A percentile compares a stretch with the other conserved stretches of the same genome.
These are phyloP conservation scores for Arbutus unedo DNA, from an alignment of 148 eudicot species.

Conservation along the genomic window DNA sequence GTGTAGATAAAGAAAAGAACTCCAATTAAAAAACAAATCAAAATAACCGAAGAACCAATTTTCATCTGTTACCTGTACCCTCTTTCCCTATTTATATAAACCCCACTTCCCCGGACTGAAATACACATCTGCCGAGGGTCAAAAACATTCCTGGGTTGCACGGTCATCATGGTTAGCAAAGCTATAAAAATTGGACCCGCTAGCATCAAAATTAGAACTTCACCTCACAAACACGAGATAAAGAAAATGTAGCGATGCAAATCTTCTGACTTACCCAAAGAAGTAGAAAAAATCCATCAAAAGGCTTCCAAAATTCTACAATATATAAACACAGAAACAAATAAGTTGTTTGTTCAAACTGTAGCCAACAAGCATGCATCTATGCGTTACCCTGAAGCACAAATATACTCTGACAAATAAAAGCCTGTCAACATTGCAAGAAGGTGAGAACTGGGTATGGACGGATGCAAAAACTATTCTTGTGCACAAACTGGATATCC, in stretches of 20 bases:
- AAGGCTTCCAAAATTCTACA: conserved; percentile 85
- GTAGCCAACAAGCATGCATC: neutral
- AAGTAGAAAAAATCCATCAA: conserved; percentile 95
- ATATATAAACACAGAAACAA: neutral
- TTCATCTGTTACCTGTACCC: conserved; percentile 62
- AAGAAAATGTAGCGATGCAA: neutral
- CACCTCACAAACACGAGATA: neutral
- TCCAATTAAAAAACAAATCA: neutral
- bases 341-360: neutral
- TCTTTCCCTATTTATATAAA: conserved; percentile 86
- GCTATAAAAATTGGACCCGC: neutral
- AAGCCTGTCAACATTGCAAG: neutral
- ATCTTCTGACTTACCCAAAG: conserved; percentile 71
- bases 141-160: conserved; percentile 76
- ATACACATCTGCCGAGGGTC: conserved; percentile 99
- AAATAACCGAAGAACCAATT: conserved; percentile 9
- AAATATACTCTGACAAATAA: neutral
- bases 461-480: neutral
- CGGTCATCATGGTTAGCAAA: conserved; percentile 7
- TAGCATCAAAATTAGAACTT: conserved; percentile 6
- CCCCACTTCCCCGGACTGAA: conserved; percentile 89
- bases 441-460: neutral
- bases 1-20: neutral
- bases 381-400: neutral
- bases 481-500: neutral